Evolutionary conservation across 2,329 filamentous ascomycete genomes (phyloP).

Genomic region (Colletotrichum destructivum): DNA sequence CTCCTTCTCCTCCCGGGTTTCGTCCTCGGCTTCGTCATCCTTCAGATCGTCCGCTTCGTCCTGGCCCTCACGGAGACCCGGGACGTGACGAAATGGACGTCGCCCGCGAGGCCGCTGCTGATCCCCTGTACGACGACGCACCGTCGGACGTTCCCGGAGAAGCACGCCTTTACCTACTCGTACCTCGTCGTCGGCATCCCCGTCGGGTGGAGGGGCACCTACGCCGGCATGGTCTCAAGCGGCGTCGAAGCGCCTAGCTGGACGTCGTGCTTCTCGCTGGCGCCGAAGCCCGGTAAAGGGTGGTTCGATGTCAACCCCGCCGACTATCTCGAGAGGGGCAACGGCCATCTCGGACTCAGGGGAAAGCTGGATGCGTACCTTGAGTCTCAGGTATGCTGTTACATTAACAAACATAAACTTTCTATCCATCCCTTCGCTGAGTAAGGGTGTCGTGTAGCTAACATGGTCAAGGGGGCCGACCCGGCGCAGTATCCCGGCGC

Average conservation of each 20-base stretch:
- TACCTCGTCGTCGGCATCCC: conserved; percentile 80
- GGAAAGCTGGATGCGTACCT: conserved; percentile 76
- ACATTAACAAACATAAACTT: not conserved
- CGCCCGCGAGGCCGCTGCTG: conserved; percentile 63
- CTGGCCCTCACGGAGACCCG: not conserved
- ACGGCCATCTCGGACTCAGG: conserved; percentile 67
- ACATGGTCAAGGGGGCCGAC: conserved; percentile 65
- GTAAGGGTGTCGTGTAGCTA: conserved; percentile 30
- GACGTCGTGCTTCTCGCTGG: conserved; percentile 51
- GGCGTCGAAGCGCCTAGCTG: conserved; percentile 47
- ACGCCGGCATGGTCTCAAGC: conserved; percentile 70
- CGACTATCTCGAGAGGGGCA: conserved; percentile 74
- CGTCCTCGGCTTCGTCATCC: conserved; percentile 23
- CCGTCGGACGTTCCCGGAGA: conserved; percentile 75
- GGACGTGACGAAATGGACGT: conserved; percentile 43
- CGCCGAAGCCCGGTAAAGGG: conserved; percentile 44
- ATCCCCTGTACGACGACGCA: conserved; percentile 78
- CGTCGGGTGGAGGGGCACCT: conserved; percentile 71
- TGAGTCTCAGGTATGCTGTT: conserved; percentile 63
- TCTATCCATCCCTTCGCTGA: not conserved
- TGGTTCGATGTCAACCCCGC: conserved; percentile 74
- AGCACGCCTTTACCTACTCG: conserved; percentile 78
- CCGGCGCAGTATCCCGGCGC: conserved; percentile 74
- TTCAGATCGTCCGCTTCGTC: conserved; percentile 9
- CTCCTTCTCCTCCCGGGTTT: conserved; percentile 27